These are phyloP conservation scores for Nectriaceae sp. DNA, from an alignment of 2,329 filamentous ascomycete genomes.

Conservation along the genomic window DNA sequence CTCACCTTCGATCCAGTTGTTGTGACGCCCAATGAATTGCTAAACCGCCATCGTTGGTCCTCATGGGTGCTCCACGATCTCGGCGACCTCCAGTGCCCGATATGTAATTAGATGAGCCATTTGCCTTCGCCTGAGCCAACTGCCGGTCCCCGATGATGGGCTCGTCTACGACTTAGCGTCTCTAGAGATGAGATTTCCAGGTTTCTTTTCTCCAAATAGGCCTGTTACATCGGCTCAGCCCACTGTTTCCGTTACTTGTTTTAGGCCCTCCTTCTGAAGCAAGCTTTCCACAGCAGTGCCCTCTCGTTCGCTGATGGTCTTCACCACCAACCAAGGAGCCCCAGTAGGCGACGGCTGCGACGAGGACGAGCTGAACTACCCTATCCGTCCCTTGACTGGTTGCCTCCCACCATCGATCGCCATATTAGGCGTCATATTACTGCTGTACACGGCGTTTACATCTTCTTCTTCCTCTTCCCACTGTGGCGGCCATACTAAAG, in stretches of 20 bases:
- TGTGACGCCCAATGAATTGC: neutral
- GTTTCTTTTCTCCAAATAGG: neutral
- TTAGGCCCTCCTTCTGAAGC: conserved; percentile 21
- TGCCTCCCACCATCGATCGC: conserved; percentile 8
- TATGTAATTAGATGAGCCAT: too few relatives aligned
- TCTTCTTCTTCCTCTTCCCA: neutral
- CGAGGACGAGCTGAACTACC: neutral
- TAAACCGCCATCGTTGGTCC: neutral
- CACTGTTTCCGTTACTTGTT: conserved; percentile 15
- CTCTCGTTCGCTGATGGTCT: neutral
- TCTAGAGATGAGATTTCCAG: neutral
- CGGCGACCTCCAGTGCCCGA: too few relatives aligned
- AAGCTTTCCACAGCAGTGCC: conserved; percentile 1
- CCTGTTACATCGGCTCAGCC: conserved; percentile 21
- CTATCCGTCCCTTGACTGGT: conserved; percentile 5
- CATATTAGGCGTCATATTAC: neutral
- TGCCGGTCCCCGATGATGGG: conserved; percentile 21
- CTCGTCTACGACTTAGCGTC: conserved; percentile 1
- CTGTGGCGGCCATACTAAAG: neutral
- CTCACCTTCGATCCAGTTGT: neutral
- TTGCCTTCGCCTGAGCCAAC: too few relatives aligned
- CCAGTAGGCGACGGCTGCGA: neutral
- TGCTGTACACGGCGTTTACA: neutral
- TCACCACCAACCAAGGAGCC: neutral
- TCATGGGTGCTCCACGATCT: too few relatives aligned